Evolutionary conservation across 306 rosid genomes (phyloP).

Genomic region (Cicer judaicum): DNA sequence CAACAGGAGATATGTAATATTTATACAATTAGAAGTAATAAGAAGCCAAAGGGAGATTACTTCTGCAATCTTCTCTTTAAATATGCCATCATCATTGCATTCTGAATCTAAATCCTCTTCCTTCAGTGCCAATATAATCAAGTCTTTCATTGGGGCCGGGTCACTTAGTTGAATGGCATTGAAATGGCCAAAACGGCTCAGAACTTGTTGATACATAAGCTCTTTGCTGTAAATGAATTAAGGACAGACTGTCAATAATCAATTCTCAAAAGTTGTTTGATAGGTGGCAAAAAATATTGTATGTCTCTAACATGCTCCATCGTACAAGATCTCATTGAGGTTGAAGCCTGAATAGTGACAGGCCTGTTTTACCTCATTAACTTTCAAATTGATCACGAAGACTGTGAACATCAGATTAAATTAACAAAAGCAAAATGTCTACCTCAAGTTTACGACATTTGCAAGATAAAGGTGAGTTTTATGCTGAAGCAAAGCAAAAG

Average conservation of each 20-base stretch:
- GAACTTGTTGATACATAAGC: conserved; percentile 96
- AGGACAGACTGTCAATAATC: conserved; percentile 32
- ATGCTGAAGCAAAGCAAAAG: conserved; percentile 88
- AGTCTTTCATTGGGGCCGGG: conserved; percentile 76
- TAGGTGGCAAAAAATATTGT: not conserved
- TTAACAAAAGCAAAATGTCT: conserved; percentile 41
- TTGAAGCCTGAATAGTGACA: not conserved
- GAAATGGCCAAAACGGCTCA: conserved; percentile 79
- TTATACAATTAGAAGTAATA: not conserved
- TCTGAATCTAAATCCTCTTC: conserved; percentile 73
- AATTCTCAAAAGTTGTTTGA: conserved; percentile 1
- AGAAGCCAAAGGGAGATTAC: conserved; percentile 56
- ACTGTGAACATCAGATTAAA: conserved; percentile 8
- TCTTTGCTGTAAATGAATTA: conserved; percentile 73
- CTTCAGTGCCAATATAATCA: conserved; percentile 79
- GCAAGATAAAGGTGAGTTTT: conserved; percentile 92
- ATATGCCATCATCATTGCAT: conserved; percentile 58
- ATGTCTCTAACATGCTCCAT: conserved; percentile 13
- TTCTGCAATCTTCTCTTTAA: conserved; percentile 81
- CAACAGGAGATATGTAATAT: conserved; percentile 2
- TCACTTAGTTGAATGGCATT: conserved; percentile 87
- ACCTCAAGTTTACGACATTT: conserved; percentile 88
- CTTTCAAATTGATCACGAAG: not conserved
- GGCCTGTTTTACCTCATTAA: not conserved
- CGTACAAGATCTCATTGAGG: conserved; percentile 1